Evolutionary conservation across 768 basidiomycete species (phyloP), one percentile per base, ranked within the genome.

Genomic region (Lactarius akahatsu): DNA sequence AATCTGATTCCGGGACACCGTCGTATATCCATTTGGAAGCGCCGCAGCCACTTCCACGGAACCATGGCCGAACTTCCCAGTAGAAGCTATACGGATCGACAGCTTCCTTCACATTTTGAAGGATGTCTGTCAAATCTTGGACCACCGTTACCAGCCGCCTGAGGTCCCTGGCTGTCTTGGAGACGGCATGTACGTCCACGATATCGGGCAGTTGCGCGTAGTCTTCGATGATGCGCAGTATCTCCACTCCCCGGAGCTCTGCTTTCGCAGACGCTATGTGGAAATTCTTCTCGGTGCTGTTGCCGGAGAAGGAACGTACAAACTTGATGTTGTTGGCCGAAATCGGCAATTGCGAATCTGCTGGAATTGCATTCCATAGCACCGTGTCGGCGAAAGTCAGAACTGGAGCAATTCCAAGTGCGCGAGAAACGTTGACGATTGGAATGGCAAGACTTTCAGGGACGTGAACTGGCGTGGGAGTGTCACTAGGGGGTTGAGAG

Each of bases 371-470:
- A 74, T 98, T 97, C 93, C 94, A 99, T 1, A 98, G 83, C 16
- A 99, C 96, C 20, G 92, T 94, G 74, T 97, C 96, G 32, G 96
- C 92, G 74, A 94, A 99, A 0, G 96, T 99, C 70, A 98, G 81
- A 68, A 99, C 86, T 4, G 96, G 96, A 7, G 96, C 94, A n/a
- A 96, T 88, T 60, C 86, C 87, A 50, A 99, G 83, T 60, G 83
- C 77, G 11, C 82, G 82, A 16, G 94, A 96, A 57, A 96, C 86
- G 20, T 82, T 73, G 34, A 92, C 83, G 34, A 97, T 81, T 0
- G 96, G 96, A 28, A 91, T 76, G 1, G 92, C 83, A 47, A 99
- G 80, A 11, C 89, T 82, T 66, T 84, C 81, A 2, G 96, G 96
- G 40, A 99, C 85, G 59, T 82, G 72, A 47, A 86, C 76, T 1